Evolutionary conservation across 805 yeast genomes (phyloP).

Genomic region (Saccharomyces cerevisiae): DNA sequence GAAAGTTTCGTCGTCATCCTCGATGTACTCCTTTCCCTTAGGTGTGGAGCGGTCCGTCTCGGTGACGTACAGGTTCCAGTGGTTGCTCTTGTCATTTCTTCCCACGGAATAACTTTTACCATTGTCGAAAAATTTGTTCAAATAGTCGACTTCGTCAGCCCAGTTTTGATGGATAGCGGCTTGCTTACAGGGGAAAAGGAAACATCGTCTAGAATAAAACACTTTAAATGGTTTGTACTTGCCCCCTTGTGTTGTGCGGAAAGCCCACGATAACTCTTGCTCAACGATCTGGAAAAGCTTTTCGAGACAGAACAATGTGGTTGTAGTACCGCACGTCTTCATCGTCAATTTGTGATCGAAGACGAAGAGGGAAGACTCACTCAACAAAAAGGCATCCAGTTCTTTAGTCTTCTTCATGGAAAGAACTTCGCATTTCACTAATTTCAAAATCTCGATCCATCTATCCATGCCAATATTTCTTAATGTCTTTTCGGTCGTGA

Average conservation of each 20-base stretch:
- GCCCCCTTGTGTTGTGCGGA: slow-evolving; percentile 9
- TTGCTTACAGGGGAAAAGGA: slow-evolving; percentile 88
- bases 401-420: slow-evolving; percentile 61
- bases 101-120: slow-evolving; percentile 75
- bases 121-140: slow-evolving; percentile 54
- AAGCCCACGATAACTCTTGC: slow-evolving; percentile 35
- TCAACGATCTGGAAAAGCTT: slow-evolving; percentile 48
- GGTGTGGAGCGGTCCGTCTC: slow-evolving; percentile 30
- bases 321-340: slow-evolving; percentile 95
- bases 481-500: slow-evolving; percentile 39
- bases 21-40: slow-evolving; percentile 1
- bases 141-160: slow-evolving; percentile 66
- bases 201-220: slow-evolving; percentile 84
- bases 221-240: slow-evolving; percentile 47
- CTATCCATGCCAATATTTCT: slow-evolving; percentile 54
- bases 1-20: slow-evolving; percentile 57
- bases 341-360: slow-evolving; percentile 76
- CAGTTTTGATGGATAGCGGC: slow-evolving; percentile 73
- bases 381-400: slow-evolving; percentile 76
- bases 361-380: slow-evolving; percentile 86
- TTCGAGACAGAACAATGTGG: slow-evolving; percentile 70
- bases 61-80: slow-evolving; percentile 82
- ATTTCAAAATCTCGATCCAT: slow-evolving; percentile 68
- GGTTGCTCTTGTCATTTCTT: slow-evolving; percentile 59
- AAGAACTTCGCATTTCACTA: slow-evolving; percentile 81